Conservation (phyloP, 1,284 basidiomycete species). For the Crepidotus sp. region DNA sequence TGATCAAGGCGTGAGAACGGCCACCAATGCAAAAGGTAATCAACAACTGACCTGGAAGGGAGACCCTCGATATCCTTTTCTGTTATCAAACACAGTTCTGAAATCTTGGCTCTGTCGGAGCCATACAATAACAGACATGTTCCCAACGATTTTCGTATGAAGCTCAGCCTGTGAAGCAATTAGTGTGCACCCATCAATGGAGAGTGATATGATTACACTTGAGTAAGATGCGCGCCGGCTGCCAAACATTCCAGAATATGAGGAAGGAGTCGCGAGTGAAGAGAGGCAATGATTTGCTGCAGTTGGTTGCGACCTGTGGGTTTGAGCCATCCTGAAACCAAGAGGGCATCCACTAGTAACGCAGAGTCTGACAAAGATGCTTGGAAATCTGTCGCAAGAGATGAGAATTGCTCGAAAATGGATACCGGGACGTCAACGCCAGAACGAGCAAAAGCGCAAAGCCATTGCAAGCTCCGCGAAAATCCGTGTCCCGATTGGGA, state of each 20-base stretch:
- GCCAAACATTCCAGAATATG: constrained; percentile 32
- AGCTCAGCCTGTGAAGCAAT: constrained; percentile 27
- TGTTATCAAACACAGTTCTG: constrained; percentile 34
- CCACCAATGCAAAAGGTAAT: background rate
- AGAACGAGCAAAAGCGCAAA: constrained; percentile 56
- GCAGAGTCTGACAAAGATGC: constrained; percentile 37
- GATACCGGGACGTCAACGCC: constrained; percentile 56
- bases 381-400: constrained; percentile 31
- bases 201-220: constrained; percentile 24
- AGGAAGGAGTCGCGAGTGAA: constrained; percentile 37
- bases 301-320: constrained; percentile 50
- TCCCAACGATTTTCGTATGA: constrained; percentile 50
- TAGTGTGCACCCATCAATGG: constrained; percentile 1
- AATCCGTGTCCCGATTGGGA: constrained; percentile 38
- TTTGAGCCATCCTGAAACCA: constrained; percentile 46
- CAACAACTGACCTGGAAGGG: constrained; percentile 45
- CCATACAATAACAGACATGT: constrained; percentile 56
- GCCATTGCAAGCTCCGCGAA: constrained; percentile 49
- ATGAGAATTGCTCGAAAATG: constrained; percentile 40
- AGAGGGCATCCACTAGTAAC: constrained; percentile 39
- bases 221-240: constrained; percentile 21
- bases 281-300: constrained; percentile 38
- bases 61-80: constrained; percentile 41
- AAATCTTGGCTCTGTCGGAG: constrained; percentile 43
- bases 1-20: constrained; percentile 21